Conservation (phyloP, 2,329 filamentous ascomycete species). For the Fusarium torulosum region DNA sequence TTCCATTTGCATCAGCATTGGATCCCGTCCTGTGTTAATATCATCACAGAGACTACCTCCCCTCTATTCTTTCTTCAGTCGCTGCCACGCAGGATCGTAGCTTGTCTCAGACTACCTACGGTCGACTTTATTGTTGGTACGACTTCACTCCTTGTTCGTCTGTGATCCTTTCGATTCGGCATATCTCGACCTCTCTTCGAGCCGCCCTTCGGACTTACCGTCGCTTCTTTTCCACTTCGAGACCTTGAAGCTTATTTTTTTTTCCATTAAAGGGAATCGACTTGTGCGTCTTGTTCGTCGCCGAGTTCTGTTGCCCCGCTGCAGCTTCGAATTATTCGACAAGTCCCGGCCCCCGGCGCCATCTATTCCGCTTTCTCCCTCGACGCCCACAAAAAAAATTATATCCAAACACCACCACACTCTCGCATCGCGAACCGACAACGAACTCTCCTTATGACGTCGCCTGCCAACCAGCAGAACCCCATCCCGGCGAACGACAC, state of each 20-base stretch:
- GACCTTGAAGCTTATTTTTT: constrained; percentile 34
- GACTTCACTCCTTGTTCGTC: constrained; percentile 50
- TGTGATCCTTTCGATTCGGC: constrained; percentile 46
- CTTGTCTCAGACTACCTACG: constrained; percentile 50
- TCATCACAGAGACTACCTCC: constrained; percentile 49
- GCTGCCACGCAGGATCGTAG: constrained; percentile 52
- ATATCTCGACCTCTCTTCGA: constrained; percentile 44
- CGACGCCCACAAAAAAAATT: constrained; percentile 44
- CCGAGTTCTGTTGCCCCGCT: constrained; percentile 41
- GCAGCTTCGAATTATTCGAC: constrained; percentile 41
- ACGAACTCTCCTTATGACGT: constrained; percentile 67
- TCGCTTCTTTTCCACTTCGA: constrained; percentile 43
- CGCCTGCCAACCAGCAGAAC: constrained; percentile 67
- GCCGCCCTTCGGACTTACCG: constrained; percentile 41
- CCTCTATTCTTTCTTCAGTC: constrained; percentile 44
- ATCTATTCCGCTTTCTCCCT: constrained; percentile 44
- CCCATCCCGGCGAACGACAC: constrained; percentile 68
- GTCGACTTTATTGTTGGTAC: constrained; percentile 42
- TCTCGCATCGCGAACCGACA: constrained; percentile 49
- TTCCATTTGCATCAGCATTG: constrained; percentile 51
- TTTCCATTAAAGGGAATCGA: constrained; percentile 13
- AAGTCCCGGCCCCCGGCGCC: constrained; percentile 42
- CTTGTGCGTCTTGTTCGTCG: constrained; percentile 29
- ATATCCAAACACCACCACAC: constrained; percentile 36
- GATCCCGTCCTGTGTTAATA: constrained; percentile 51